A percentile compares a stretch with the other conserved stretches of the same genome.
phyloP scores from a whole-genome alignment of 225 moss, liverwort and hornwort genomes.

The Pleurozium schreberi region DNA sequence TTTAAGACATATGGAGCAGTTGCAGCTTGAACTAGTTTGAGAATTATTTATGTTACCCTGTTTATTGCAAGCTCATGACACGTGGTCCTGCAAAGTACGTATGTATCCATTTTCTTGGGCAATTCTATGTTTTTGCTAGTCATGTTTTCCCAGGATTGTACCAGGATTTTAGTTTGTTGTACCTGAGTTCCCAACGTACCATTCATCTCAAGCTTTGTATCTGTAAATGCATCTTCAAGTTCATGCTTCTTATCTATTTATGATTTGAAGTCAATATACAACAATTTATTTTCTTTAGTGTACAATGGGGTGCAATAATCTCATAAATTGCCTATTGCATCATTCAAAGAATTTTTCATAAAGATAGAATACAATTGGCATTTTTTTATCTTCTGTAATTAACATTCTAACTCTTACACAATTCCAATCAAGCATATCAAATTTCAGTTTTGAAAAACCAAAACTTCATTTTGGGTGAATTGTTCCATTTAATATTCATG shows the following conservation, averaged over 20 bases:
- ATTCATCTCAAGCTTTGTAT: not conserved
- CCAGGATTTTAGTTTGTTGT: not conserved
- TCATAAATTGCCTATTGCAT: not conserved
- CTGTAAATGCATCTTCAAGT: not conserved
- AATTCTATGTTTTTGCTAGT: not conserved
- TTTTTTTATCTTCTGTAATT: too few species aligned
- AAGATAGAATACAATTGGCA: too few species aligned
- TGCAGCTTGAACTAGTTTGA: not conserved
- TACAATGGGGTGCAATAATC: not conserved
- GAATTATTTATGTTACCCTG: not conserved
- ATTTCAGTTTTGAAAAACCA: too few species aligned
- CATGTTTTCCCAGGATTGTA: too few species aligned
- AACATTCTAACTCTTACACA: too few species aligned
- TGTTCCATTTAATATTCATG: too few species aligned
- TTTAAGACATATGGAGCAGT: conserved; percentile 36
- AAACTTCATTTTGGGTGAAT: too few species aligned
- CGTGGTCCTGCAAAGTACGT: not conserved
- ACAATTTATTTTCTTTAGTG: not conserved
- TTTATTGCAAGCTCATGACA: not conserved
- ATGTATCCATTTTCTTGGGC: not conserved
- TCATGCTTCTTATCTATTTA: not conserved
- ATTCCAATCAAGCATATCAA: too few species aligned
- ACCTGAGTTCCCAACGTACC: not conserved
- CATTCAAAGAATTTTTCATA: too few species aligned
- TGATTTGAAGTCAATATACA: not conserved